phyloP scores from a whole-genome alignment of 441 rosid species.

The Gossypium lobatum region DNA sequence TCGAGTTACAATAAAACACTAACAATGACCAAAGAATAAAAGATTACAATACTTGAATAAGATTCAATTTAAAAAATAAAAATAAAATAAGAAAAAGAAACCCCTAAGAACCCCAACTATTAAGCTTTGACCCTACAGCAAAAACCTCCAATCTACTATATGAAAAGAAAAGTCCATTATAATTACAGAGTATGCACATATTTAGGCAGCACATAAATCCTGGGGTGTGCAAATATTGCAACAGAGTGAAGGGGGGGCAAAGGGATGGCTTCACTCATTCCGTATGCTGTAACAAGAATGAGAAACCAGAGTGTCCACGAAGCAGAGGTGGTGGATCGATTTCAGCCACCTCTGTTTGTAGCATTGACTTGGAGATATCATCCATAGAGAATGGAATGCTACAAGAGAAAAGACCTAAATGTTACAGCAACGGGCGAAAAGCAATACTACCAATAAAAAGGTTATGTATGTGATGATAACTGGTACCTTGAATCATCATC shows the following conservation, averaged over 20 bases:
- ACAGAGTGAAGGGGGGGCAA: not conserved
- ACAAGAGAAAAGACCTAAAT: slow-evolving; percentile 16
- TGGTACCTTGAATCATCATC: slow-evolving; percentile 90
- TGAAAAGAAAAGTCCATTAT: not conserved
- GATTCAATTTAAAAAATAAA: not conserved
- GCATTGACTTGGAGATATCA: slow-evolving; percentile 93
- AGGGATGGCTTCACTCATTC: slow-evolving; percentile 32
- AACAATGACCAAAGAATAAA: slow-evolving; percentile 9
- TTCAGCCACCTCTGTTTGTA: slow-evolving; percentile 76
- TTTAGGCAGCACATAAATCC: not conserved
- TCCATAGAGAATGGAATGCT: slow-evolving; percentile 95
- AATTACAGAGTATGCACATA: slow-evolving; percentile 10
- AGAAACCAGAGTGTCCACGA: slow-evolving; percentile 81
- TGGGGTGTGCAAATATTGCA: not conserved
- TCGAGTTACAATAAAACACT: not conserved
- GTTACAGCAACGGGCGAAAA: not conserved
- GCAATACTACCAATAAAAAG: not conserved
- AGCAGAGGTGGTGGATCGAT: slow-evolving; percentile 76
- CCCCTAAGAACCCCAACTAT: not conserved
- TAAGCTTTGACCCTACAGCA: not conserved
- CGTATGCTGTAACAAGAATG: slow-evolving; percentile 73
- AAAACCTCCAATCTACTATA: not conserved
- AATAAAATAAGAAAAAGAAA: not conserved
- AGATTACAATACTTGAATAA: not conserved
- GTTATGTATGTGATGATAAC: not conserved